Evolutionary conservation across 768 basidiomycete genomes (phyloP), one percentile per base, ranked within the genome.

Genomic region (Fistulinella prunicolor): DNA sequence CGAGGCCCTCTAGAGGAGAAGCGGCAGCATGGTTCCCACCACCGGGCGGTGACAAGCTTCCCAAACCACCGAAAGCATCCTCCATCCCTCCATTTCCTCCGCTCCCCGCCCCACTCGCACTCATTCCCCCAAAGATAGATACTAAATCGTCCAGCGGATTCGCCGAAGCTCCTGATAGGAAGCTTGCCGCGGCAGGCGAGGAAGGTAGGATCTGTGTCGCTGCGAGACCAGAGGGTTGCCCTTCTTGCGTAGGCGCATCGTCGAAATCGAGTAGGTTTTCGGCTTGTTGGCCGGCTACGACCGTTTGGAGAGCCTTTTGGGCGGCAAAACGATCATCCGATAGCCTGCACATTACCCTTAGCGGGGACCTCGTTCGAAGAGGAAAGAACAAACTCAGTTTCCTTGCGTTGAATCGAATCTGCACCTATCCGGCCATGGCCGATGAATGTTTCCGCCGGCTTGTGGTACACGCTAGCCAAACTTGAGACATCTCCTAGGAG

Each of bases 211-310:
- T 79, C 47, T 85, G 76, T 0, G 88, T 91, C 4, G 89, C 88
- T 3, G 88, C 86, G 29, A 90, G 77, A 9, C 85, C 86, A 9
- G 86, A 84, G 6, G 86, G 82, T 55, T 85, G 53, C 1, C 56
- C 79, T 30, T 85, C 81, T 42, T 71, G 64, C 5, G 75, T 68
- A 3, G 82, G 75, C 13, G 73, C 74, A 56, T 93, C 90, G 66
- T 91, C 92, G 66, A 97, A 94, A 70, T 97, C 94, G 51, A 97
- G 84, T 6, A 96, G 72, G 65, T 98, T 97, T 68, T 98, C 95
- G 13, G 93, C 82, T 68, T 92, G 89, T 68, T 94, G 90, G 9
- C 95, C 95, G 3, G 85, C 83, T 21, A 81, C 91, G 36, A 97
- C 87, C 1, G 93, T 94, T 58, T 94, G 85, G n/a, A 97, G 69